These are phyloP conservation scores for Agastache rugosa DNA, from an alignment of 257 asterid genomes.

Conservation along the genomic window DNA sequence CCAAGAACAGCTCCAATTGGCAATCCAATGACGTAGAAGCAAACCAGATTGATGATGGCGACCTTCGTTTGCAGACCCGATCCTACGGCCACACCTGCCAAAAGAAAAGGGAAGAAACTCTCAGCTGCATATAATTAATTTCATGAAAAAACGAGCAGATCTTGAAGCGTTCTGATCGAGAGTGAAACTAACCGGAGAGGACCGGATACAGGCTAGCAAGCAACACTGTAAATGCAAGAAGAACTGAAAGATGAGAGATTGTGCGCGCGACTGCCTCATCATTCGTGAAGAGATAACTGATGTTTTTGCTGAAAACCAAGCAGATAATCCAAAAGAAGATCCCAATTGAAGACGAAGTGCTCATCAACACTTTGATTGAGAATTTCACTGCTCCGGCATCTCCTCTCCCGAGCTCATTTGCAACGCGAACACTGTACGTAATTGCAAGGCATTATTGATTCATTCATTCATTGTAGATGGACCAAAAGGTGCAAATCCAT, in stretches of 20 bases:
- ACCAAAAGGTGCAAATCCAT: background rate
- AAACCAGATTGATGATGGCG: constrained; percentile 34
- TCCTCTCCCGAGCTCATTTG: constrained; percentile 74
- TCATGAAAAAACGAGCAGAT: background rate
- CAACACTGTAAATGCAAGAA: constrained; percentile 57
- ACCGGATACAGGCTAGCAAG: constrained; percentile 63
- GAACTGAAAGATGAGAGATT: constrained; percentile 52
- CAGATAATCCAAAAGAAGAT: constrained; percentile 47
- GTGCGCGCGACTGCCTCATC: constrained; percentile 51
- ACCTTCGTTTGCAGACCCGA: constrained; percentile 42
- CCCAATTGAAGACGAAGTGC: constrained; percentile 52
- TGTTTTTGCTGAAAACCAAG: constrained; percentile 46
- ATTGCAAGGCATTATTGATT: background rate
- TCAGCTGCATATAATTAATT: background rate
- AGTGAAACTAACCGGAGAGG: constrained; percentile 51
- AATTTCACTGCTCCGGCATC: constrained; percentile 61
- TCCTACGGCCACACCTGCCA: constrained; percentile 43
- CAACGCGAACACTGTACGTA: constrained; percentile 30
- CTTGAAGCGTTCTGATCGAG: background rate
- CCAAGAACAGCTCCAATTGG: constrained; percentile 47
- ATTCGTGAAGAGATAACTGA: constrained; percentile 56
- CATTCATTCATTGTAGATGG: background rate
- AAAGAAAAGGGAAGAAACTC: background rate
- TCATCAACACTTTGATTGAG: constrained; percentile 55
- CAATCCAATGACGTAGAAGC: constrained; percentile 43